Evolutionary conservation across 768 basidiomycete species (phyloP), one percentile per base, ranked within the genome.

Genomic region (Suillus bovinus): DNA sequence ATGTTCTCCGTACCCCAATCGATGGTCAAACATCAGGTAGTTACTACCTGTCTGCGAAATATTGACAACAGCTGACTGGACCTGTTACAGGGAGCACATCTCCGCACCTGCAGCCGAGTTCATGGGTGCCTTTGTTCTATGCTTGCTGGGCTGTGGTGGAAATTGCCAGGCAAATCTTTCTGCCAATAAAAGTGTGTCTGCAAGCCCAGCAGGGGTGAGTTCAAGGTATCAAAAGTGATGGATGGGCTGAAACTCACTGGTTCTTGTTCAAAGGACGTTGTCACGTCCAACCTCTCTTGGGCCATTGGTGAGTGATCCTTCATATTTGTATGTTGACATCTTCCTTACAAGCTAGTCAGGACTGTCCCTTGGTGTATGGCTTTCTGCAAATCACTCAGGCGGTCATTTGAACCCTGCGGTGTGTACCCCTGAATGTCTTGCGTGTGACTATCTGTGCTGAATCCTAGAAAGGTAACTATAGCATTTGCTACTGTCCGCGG

Each of bases 371-470:
- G 88, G 86, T 50, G 86, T 85, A n/a, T 88, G 85, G 85, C 79
- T 86, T 2, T 81, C 82, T 29, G 82, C 83, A 49, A 86, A 86
- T 50, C 80, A 86, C 58, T 87, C 87, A 47, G 87, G 86, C 5
- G 87, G 86, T 17, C 88, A 89, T 66, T 83, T 87, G 64, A 88
- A 88, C 69, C 86, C 87, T 49, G 83, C 84, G 42, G 86, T 85
- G 70, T 41, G 81, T 74, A 10, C 60, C 20, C 7, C 16, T 20
- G 1, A 5, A 38, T 16, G 31, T 31, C 13, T 56, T 50, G 24
- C 14, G n/a, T 17, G 47, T 17, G n/a, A 13, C 17, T 34, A 13
- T 34, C 22, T 29, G 20, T 57, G 10, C 59, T 61, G 59, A 59
- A 27, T 31, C 16, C 16, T 9, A 20, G 27, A 9, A 44, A 85